phyloP scores from a whole-genome alignment of 768 basidiomycete species.

The Boletus huronensis region DNA sequence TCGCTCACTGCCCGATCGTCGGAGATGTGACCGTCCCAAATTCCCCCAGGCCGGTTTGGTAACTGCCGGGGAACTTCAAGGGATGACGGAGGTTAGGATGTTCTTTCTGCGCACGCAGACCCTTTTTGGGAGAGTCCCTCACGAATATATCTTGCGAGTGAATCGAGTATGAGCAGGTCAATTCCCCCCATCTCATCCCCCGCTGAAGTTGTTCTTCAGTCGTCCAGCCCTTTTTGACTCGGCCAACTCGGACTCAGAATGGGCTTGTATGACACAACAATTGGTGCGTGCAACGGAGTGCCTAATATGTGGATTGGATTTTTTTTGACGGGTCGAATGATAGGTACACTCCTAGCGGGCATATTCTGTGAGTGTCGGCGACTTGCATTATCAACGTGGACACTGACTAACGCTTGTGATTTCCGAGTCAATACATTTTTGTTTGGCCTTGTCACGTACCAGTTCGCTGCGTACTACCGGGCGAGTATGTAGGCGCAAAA shows the following conservation, averaged over 20 bases:
- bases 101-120: neutral
- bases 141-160: neutral
- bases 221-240: neutral
- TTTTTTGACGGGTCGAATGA: neutral
- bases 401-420: neutral
- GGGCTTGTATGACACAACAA: neutral
- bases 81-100: neutral
- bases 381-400: neutral
- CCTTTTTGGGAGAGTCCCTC: neutral
- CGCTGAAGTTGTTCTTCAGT: neutral
- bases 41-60: neutral
- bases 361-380: neutral
- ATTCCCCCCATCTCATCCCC: neutral
- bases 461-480: slow-evolving; percentile 39
- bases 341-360: neutral
- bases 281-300: neutral
- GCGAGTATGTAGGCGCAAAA: slow-evolving; percentile 1
- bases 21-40: neutral
- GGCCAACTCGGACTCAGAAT: neutral
- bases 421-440: slow-evolving; percentile 25
- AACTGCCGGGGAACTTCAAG: neutral
- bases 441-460: slow-evolving; percentile 43
- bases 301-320: neutral
- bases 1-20: neutral
- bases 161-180: no score